Evolutionary conservation across 2,329 filamentous ascomycete genomes (phyloP).

Genomic region (Fusarium sororula): DNA sequence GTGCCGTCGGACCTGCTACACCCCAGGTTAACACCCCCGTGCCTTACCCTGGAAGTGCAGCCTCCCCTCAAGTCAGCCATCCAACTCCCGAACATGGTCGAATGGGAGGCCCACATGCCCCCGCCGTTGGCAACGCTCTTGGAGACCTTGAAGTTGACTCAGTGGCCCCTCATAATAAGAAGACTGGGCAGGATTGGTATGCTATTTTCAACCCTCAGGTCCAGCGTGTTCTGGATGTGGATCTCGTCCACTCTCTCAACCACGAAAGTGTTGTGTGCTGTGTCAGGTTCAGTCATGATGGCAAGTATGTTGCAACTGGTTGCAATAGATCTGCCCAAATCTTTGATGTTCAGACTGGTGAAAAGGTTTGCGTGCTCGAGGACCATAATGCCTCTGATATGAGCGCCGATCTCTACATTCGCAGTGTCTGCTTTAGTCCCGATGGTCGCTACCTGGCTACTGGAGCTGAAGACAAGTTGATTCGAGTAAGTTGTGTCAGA

Average conservation of each 20-base stretch:
- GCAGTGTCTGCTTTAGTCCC: slow-evolving; percentile 98
- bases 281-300: slow-evolving; percentile 94
- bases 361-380: slow-evolving; percentile 88
- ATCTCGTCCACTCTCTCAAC: slow-evolving; percentile 89
- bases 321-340: slow-evolving; percentile 99
- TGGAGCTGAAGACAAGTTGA: slow-evolving; percentile 96
- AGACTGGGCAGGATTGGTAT: slow-evolving; percentile 91
- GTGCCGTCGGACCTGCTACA: slow-evolving; percentile 76
- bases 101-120: slow-evolving; percentile 60
- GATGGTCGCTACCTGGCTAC: slow-evolving; percentile 94
- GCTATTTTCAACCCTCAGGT: slow-evolving; percentile 95
- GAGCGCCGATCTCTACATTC: slow-evolving; percentile 92
- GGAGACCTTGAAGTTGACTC: slow-evolving; percentile 89
- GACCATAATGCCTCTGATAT: slow-evolving; percentile 83
- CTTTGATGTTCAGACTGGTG: slow-evolving; percentile 88
- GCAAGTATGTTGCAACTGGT: slow-evolving; percentile 94
- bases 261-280: slow-evolving; percentile 99
- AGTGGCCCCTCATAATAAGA: slow-evolving; percentile 86
- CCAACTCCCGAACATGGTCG: slow-evolving; percentile 76
- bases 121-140: slow-evolving; percentile 69
- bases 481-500: slow-evolving; percentile 71
- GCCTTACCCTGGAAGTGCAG: slow-evolving; percentile 82
- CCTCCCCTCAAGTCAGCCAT: slow-evolving; percentile 87
- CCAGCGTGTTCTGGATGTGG: slow-evolving; percentile 88
- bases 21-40: slow-evolving; percentile 91